These are phyloP conservation scores for Raffaelea arxii DNA, from an alignment of 2,329 filamentous ascomycete genomes.

Conservation along the genomic window DNA sequence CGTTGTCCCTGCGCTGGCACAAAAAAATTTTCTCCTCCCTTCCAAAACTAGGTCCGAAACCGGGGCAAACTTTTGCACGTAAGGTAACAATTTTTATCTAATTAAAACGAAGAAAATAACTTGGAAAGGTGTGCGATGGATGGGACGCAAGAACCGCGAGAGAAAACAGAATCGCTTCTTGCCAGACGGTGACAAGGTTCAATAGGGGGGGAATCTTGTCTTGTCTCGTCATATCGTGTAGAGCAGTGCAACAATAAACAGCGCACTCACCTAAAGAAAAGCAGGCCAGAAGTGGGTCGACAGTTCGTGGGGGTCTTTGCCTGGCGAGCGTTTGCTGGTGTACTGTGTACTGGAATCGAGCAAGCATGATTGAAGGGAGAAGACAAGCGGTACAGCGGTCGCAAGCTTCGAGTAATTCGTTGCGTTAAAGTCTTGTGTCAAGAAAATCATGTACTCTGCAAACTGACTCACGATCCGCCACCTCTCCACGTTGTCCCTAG, in stretches of 20 bases:
- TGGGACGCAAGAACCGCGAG: too few relatives aligned
- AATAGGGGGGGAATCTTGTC: too few relatives aligned
- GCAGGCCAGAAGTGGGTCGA: constrained; percentile 12
- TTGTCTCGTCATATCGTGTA: too few relatives aligned
- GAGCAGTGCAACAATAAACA: too few relatives aligned
- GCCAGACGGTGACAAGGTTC: too few relatives aligned
- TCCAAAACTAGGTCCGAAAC: background rate
- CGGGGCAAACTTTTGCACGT: background rate
- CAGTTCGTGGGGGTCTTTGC: constrained; percentile 7
- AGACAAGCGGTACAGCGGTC: background rate
- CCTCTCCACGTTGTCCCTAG: too few relatives aligned
- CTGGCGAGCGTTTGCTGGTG: background rate
- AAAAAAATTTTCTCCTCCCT: background rate
- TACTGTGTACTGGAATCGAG: background rate
- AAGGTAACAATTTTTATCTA: too few relatives aligned
- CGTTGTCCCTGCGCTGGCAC: background rate
- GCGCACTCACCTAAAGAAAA: constrained; percentile 11
- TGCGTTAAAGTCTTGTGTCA: too few relatives aligned
- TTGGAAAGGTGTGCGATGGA: background rate
- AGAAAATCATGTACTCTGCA: too few relatives aligned
- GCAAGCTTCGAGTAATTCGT: background rate
- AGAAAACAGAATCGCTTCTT: too few relatives aligned
- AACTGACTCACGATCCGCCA: too few relatives aligned
- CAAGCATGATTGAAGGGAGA: constrained; percentile 3
- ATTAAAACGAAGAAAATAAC: background rate